Percentiles rank a stretch among this genome's conserved stretches.
Evolutionary conservation across 345 rosid species (phyloP).

Genomic region (Gossypium bickii): DNA sequence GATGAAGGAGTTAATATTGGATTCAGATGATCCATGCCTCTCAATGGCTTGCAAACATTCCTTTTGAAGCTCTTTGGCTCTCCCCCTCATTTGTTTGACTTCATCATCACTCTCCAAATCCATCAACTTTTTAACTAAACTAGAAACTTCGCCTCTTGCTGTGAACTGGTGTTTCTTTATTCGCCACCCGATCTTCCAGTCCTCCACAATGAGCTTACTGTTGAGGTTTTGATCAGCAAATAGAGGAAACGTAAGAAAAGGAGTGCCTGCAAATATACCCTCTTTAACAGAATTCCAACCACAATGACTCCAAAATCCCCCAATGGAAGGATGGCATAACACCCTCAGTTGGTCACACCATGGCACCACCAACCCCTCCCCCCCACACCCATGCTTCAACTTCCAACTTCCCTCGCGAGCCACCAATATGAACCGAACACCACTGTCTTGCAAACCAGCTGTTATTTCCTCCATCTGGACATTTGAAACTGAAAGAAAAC

Average conservation of each 20-base stretch:
- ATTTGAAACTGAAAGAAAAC: conserved; percentile 33
- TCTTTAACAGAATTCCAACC: conserved; percentile 62
- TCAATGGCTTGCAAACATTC: conserved; percentile 16
- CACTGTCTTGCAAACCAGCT: conserved; percentile 28
- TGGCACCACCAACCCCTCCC: conserved; percentile 32
- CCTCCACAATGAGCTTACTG: conserved; percentile 46
- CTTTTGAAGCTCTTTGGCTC: conserved; percentile 16
- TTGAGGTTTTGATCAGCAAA: conserved; percentile 44
- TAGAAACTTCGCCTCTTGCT: conserved; percentile 21
- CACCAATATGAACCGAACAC: conserved; percentile 39
- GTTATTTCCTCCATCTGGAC: conserved; percentile 36
- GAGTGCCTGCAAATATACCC: conserved; percentile 41
- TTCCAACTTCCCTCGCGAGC: conserved; percentile 12
- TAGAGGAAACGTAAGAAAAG: conserved; percentile 48
- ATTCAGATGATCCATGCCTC: conserved; percentile 26
- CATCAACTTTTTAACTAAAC: conserved; percentile 20
- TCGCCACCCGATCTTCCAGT: conserved; percentile 53
- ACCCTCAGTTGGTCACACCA: conserved; percentile 65
- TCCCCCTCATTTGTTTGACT: conserved; percentile 19
- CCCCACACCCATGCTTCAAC: conserved; percentile 6
- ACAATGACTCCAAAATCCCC: conserved; percentile 68
- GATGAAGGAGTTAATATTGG: conserved; percentile 8
- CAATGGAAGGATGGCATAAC: conserved; percentile 41
- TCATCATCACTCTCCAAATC: conserved; percentile 22
- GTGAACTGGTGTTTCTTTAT: neutral